Evolutionary conservation across 2,329 filamentous ascomycete species (phyloP).

Genomic region (Cladosporium oxysporum): DNA sequence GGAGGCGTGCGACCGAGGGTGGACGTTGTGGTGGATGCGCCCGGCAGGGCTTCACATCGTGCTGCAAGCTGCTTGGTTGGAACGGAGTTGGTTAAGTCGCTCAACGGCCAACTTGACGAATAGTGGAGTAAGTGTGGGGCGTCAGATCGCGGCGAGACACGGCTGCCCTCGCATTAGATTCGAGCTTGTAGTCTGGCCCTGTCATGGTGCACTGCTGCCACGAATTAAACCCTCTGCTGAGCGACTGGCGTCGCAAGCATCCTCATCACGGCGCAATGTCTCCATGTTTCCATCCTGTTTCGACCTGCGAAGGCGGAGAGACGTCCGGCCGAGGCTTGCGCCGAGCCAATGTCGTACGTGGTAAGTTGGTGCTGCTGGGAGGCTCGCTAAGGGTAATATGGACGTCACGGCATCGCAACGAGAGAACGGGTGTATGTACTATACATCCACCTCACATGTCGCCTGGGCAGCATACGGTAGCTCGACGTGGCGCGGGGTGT

Average conservation of each 20-base stretch:
- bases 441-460: neutral
- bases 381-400: neutral
- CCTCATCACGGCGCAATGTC: neutral
- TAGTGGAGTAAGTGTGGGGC: neutral
- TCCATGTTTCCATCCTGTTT: neutral
- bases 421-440: neutral
- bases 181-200: constrained; percentile 1
- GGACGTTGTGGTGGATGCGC: constrained; percentile 5
- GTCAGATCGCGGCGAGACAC: constrained; percentile 12
- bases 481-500: constrained; percentile 11
- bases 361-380: neutral
- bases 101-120: constrained; percentile 17
- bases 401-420: constrained; percentile 13
- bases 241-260: neutral
- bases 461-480: neutral
- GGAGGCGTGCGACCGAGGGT: neutral
- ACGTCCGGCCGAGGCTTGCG: neutral
- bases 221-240: neutral
- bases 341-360: neutral
- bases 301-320: neutral
- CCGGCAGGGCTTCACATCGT: constrained; percentile 3
- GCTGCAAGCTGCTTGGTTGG: constrained; percentile 4
- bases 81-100: neutral
- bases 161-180: constrained; percentile 19
- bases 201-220: neutral